These are phyloP conservation scores for Monilinia laxa DNA, from an alignment of 2,329 filamentous ascomycete genomes.

Conservation along the genomic window DNA sequence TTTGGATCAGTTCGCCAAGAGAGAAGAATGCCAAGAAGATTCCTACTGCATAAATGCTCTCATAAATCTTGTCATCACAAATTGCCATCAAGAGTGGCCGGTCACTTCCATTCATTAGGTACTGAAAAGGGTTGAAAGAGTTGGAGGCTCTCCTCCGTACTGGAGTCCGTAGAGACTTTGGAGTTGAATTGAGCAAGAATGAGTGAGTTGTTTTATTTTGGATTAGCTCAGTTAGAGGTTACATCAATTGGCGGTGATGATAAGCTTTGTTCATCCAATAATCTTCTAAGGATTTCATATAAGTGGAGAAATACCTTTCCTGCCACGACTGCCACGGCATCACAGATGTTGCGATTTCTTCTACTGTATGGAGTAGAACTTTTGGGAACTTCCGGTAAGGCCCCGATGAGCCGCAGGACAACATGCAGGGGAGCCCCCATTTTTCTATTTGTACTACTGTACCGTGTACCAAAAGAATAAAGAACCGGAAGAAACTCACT, in stretches of 20 bases:
- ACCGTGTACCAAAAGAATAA: no score
- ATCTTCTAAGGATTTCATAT: background rate
- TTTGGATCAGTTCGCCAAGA: background rate
- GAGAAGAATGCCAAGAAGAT: background rate
- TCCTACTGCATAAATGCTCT: constrained; percentile 34
- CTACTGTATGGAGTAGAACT: no score
- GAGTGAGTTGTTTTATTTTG: constrained; percentile 4
- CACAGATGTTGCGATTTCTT: no score
- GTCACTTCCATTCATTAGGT: constrained; percentile 27
- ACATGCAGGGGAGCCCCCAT: no score
- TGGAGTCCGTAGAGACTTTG: background rate
- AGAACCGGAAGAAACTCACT: background rate
- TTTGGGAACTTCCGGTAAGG: no score
- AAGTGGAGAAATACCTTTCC: background rate
- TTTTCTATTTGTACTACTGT: no score
- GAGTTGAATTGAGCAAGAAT: constrained; percentile 9
- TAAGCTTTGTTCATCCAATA: constrained; percentile 1
- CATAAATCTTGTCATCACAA: constrained; percentile 38
- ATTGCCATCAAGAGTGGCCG: constrained; percentile 44
- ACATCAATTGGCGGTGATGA: no score
- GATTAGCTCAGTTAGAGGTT: background rate
- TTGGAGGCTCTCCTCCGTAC: no score
- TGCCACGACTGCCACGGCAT: no score
- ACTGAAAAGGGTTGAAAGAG: background rate
- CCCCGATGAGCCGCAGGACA: background rate